These are phyloP conservation scores for Pythium scleroteichum DNA, from an alignment of 352 stramenopile species.

Conservation along the genomic window DNA sequence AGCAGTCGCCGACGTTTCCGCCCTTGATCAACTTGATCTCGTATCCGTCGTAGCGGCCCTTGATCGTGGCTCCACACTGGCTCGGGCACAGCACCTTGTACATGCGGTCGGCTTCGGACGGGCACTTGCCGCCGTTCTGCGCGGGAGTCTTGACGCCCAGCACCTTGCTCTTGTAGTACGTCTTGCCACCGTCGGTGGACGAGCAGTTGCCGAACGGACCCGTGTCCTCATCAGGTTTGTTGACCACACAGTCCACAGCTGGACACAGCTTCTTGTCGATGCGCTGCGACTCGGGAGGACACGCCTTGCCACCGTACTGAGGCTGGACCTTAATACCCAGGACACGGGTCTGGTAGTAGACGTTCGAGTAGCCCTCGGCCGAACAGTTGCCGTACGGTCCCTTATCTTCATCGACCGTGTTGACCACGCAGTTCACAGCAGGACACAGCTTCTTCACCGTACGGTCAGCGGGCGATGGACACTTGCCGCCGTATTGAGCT, in stretches of 20 bases:
- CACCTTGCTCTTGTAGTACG: slow-evolving; percentile 2
- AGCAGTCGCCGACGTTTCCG: neutral
- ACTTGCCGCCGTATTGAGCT: neutral
- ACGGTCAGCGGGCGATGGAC: neutral
- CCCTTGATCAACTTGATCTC: neutral
- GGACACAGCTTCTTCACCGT: neutral
- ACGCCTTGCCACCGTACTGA: neutral
- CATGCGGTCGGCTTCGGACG: neutral
- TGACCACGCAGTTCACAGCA: neutral
- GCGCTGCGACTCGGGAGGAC: neutral
- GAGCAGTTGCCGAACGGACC: neutral
- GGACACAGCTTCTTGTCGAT: neutral
- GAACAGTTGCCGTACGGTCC: neutral
- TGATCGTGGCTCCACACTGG: neutral
- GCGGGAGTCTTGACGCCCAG: neutral
- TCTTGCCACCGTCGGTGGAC: neutral
- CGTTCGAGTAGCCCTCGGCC: neutral
- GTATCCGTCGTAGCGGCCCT: neutral
- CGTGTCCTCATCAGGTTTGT: neutral
- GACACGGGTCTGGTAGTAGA: neutral
- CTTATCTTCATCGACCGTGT: neutral
- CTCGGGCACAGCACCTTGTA: neutral
- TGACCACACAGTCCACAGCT: neutral
- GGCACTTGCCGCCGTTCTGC: slow-evolving; percentile 6
- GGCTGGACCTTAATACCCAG: neutral